Percentiles rank a stretch among this genome's conserved stretches.
Conservation (phyloP, 2,329 filamentous ascomycete genomes). For the Fusarium austroafricanum region DNA sequence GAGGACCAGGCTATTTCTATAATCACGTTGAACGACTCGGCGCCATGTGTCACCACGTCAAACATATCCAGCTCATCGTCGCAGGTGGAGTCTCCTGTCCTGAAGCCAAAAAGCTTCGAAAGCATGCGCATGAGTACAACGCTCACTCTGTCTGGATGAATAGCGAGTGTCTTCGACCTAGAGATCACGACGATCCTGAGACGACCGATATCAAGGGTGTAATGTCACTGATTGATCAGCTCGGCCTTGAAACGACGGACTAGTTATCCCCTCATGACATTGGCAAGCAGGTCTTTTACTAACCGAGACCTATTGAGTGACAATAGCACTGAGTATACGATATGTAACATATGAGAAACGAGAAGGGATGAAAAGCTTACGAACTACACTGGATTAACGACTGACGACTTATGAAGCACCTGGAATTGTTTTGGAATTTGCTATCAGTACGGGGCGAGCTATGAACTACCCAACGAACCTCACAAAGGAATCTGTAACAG, state of each 20-base stretch:
- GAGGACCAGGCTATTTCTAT: slow-evolving; percentile 57
- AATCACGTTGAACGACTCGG: slow-evolving; percentile 55
- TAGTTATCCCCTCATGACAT: slow-evolving; percentile 48
- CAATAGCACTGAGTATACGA: not conserved
- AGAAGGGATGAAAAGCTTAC: not conserved
- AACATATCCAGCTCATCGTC: slow-evolving; percentile 60
- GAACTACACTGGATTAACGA: not conserved
- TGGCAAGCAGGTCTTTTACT: slow-evolving; percentile 42
- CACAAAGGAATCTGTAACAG: slow-evolving; percentile 5
- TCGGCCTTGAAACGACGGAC: slow-evolving; percentile 40
- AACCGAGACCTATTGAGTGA: not conserved
- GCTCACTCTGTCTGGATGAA: slow-evolving; percentile 57
- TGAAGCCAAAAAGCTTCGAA: slow-evolving; percentile 52
- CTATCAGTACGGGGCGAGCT: not conserved
- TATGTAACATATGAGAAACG: not conserved
- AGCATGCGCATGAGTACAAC: slow-evolving; percentile 39
- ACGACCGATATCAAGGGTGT: slow-evolving; percentile 45
- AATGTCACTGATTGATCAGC: slow-evolving; percentile 32
- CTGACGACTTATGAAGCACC: slow-evolving; percentile 9
- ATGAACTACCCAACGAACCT: no score
- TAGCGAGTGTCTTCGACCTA: slow-evolving; percentile 53
- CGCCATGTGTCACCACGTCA: slow-evolving; percentile 49
- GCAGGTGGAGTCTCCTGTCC: slow-evolving; percentile 62
- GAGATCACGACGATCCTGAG: slow-evolving; percentile 34
- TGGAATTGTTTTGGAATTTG: slow-evolving; percentile 12